phyloP scores from a whole-genome alignment of 257 asterid genomes.

The Penstemon barbatus region DNA sequence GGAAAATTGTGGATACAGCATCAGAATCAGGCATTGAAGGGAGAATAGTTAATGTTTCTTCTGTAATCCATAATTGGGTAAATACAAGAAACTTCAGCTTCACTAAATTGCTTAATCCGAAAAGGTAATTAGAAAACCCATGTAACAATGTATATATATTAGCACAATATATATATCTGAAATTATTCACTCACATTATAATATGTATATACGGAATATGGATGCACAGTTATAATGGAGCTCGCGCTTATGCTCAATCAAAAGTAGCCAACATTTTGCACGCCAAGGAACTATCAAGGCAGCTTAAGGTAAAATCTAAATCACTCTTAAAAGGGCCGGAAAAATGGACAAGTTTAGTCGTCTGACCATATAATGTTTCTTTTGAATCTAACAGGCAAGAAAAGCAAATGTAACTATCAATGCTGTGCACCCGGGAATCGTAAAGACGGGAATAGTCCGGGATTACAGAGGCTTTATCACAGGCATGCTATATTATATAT shows the following conservation, averaged over 20 bases:
- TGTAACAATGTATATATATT: not conserved
- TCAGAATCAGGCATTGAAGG: conserved; percentile 65
- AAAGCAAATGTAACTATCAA: conserved; percentile 86
- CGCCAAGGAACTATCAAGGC: conserved; percentile 84
- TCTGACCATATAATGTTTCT: conserved; percentile 16
- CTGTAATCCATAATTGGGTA: conserved; percentile 88
- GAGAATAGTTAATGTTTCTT: conserved; percentile 86
- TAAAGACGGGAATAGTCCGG: conserved; percentile 89
- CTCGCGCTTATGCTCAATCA: conserved; percentile 87
- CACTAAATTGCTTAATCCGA: conserved; percentile 63
- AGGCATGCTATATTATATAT: conserved; percentile 57
- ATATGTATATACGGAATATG: not conserved
- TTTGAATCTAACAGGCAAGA: conserved; percentile 55
- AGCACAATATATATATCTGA: not conserved
- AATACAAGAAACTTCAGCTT: conserved; percentile 52
- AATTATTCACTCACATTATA: not conserved
- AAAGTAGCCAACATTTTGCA: conserved; percentile 86
- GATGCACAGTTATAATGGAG: conserved; percentile 70
- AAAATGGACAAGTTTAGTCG: not conserved
- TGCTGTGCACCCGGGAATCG: conserved; percentile 93
- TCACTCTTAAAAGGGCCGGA: not conserved
- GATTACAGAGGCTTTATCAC: conserved; percentile 93
- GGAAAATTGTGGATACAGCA: conserved; percentile 83
- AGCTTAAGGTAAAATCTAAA: conserved; percentile 58
- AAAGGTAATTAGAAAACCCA: conserved; percentile 44